phyloP scores from a whole-genome alignment of 2,329 filamentous ascomycete genomes.

The Fusarium sp. region DNA sequence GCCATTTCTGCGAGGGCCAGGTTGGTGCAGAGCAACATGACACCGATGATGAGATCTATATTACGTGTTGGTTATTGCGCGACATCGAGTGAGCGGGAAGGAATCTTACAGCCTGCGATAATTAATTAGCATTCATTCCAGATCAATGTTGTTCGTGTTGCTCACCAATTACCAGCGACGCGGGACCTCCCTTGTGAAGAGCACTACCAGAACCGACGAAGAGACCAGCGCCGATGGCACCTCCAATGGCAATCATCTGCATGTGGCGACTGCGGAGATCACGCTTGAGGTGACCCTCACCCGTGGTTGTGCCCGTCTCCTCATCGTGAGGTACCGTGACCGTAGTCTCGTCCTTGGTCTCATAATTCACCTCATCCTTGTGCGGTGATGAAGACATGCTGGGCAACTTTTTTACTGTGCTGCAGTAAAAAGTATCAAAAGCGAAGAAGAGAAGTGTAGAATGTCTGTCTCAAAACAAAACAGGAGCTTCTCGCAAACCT shows the following conservation, averaged over 20 bases:
- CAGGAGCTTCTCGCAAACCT: neutral
- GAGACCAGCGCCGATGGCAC: constrained; percentile 73
- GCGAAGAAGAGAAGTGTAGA: neutral
- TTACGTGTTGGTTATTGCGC: neutral
- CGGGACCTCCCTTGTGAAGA: constrained; percentile 77
- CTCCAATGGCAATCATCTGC: constrained; percentile 94
- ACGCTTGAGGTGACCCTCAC: constrained; percentile 52
- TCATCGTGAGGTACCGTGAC: constrained; percentile 27
- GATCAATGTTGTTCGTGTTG: no score
- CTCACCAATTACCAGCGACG: constrained; percentile 77
- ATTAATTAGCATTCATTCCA: neutral
- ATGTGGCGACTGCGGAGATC: constrained; percentile 84
- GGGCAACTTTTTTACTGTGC: neutral
- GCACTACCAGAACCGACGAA: constrained; percentile 85
- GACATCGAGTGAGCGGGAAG: neutral
- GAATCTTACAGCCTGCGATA: constrained; percentile 12
- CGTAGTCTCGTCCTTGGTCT: constrained; percentile 16
- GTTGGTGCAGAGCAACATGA: constrained; percentile 64
- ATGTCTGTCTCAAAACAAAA: neutral
- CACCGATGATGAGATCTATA: constrained; percentile 48
- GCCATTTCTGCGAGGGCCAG: constrained; percentile 93
- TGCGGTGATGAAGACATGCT: constrained; percentile 17
- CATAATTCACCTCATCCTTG: constrained; percentile 27
- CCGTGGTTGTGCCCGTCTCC: constrained; percentile 3
- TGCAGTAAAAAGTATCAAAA: no score